Base-by-base conservation (phyloP, 208 protist genomes). In the Naegleria gruberi region DNA sequence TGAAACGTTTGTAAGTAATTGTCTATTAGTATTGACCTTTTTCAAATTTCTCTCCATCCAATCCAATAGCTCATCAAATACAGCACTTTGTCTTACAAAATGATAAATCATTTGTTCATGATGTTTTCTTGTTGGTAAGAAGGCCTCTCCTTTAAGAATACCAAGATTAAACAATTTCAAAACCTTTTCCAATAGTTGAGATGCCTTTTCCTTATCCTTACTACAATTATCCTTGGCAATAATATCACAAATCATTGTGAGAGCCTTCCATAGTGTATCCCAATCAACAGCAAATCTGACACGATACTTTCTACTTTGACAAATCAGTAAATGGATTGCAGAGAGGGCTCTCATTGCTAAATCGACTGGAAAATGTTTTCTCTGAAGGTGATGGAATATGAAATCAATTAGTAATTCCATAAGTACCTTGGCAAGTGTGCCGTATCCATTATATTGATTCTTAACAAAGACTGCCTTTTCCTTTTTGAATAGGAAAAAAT, bases 31-130 rank as follows among this genome's bases (percentile, higher is more conserved):
- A 46, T 86, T 86, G 12, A 34, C 34, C 19, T 86, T 86, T 46
- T 86, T 86, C 34, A 86, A 44, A 30, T 86, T 86, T 46, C 82
- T 1, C n/a, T 46, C 43, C 1, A 86, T 46, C 82, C 82, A 86
- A 46, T 86, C 82, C 0, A 6, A 30, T 34, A 86, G 17, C 19
- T 43, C 12, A 46, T 47, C 43, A 86, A 86, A 86, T 17, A 43
- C 43, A 30, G 15, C 12, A 6, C 42, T 46, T 12, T 46, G 82
- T 30, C 42, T 42, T 7, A 86, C 45, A 3, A 86, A 30, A 45
- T 86, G 42, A 86, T 86, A 86, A 43, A 86, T 47, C 82, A 86
- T 47, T 46, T 43, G 30, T 34, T 86, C 82, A n/a, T 86, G 82
- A 86, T 86, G 30, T 10, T 42, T 86, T 86, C 82, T 43, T 42